Evolutionary conservation across 305 asterid genomes (phyloP).

Genomic region (Euphrasia arctica): DNA sequence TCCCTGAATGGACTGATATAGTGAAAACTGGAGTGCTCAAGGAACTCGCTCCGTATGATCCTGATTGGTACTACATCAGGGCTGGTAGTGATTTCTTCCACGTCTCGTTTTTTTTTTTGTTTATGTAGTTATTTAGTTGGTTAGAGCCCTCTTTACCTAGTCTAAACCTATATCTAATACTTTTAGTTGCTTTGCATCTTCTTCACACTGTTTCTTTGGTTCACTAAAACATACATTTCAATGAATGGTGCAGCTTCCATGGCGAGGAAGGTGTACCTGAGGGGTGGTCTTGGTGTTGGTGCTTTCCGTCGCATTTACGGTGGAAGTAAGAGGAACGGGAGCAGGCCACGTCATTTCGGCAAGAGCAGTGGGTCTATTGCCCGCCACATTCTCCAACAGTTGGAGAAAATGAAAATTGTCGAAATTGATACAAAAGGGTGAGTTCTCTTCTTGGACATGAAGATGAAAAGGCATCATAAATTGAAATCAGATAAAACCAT

Average conservation of each 20-base stretch:
- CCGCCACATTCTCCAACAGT: conserved; percentile 47
- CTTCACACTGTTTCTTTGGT: no score
- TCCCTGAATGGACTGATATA: conserved; percentile 59
- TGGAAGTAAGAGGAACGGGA: conserved; percentile 56
- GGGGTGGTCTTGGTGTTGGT: conserved; percentile 55
- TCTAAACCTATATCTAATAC: neutral
- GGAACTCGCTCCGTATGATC: conserved; percentile 57
- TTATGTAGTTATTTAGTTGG: neutral
- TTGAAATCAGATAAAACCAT: neutral
- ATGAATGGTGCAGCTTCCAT: conserved; percentile 43
- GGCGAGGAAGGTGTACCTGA: conserved; percentile 51
- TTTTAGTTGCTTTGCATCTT: neutral
- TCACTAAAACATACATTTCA: neutral
- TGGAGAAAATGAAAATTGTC: conserved; percentile 41
- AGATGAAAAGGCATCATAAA: neutral
- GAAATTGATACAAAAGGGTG: conserved; percentile 47
- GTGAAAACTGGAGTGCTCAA: conserved; percentile 56
- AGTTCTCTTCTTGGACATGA: no score
- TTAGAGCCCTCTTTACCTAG: neutral
- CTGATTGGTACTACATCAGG: conserved; percentile 55
- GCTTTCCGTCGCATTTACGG: conserved; percentile 48
- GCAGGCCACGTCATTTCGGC: conserved; percentile 50
- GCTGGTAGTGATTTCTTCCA: conserved; percentile 38
- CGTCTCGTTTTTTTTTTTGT: neutral
- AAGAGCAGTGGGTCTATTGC: conserved; percentile 51